Evolutionary conservation across 73 alveolate species (phyloP).

Genomic region (Effrenium voratum): DNA sequence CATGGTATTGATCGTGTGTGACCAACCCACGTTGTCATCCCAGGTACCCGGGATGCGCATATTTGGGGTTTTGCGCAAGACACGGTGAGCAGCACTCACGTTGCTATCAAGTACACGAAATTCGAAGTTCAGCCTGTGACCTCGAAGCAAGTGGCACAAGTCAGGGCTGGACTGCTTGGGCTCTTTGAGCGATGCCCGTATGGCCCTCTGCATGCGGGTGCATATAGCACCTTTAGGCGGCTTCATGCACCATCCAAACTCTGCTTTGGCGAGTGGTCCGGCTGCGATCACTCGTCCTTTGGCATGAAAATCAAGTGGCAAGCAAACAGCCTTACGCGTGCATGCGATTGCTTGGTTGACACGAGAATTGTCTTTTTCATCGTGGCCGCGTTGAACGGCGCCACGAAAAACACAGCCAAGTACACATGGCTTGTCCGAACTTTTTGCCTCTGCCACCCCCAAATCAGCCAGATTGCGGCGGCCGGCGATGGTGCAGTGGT

Average conservation of each 20-base stretch:
- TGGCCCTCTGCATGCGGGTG: not conserved
- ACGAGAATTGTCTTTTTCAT: no score
- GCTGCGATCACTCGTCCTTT: not conserved
- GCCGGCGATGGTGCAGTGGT: no score
- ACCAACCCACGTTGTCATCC: no score
- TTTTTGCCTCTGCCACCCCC: no score
- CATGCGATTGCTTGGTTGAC: not conserved
- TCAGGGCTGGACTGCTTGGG: not conserved
- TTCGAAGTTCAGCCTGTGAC: conserved; percentile 18
- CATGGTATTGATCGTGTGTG: no score
- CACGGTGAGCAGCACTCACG: no score
- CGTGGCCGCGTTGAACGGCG: no score
- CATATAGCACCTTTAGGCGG: not conserved
- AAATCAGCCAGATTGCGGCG: no score
- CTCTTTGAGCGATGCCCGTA: not conserved
- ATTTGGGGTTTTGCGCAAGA: no score
- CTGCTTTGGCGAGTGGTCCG: conserved; percentile 30
- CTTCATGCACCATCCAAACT: conserved; percentile 45
- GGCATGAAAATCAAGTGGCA: not conserved
- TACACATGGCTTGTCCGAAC: no score
- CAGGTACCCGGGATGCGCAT: no score
- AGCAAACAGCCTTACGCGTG: not conserved
- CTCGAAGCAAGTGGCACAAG: not conserved
- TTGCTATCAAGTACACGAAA: conserved; percentile 5
- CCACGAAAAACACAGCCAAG: no score